Evolutionary conservation across 306 rosid genomes (phyloP).

Genomic region (Cyclanthera cordifolia): DNA sequence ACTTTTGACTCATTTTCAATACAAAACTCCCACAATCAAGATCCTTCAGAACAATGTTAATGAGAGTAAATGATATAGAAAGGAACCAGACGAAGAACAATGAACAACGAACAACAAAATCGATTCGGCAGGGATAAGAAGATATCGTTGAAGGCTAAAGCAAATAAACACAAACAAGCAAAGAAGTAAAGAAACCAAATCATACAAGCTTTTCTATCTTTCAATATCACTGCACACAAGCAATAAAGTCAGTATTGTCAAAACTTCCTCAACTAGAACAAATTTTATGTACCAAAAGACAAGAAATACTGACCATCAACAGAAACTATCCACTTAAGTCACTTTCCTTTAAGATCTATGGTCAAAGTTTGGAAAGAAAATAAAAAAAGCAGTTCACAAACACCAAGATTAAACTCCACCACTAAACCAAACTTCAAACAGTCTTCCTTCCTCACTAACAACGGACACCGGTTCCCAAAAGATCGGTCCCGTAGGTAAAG

Average conservation of each 20-base stretch:
- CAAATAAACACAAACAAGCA: neutral
- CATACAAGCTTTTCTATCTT: neutral
- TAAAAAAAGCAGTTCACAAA: neutral
- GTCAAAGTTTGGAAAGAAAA: neutral
- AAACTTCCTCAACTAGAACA: constrained; percentile 7
- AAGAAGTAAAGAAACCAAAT: neutral
- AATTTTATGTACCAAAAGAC: neutral
- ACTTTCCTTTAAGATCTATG: constrained; percentile 2
- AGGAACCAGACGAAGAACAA: neutral
- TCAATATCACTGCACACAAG: neutral
- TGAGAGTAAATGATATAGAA: neutral
- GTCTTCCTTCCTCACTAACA: neutral
- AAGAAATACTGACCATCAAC: neutral
- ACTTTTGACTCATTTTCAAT: neutral
- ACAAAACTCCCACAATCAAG: neutral
- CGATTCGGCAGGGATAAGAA: neutral
- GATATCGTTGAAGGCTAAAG: neutral
- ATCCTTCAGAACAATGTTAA: neutral
- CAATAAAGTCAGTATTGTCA: neutral
- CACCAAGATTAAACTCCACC: neutral
- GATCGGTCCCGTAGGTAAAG: too few relatives aligned
- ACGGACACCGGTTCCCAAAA: neutral
- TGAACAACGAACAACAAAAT: neutral
- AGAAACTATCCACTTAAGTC: constrained; percentile 1
- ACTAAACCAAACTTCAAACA: neutral